Conservation (phyloP, 768 basidiomycete genomes). For the Pilatotrama ljubarskyi region DNA sequence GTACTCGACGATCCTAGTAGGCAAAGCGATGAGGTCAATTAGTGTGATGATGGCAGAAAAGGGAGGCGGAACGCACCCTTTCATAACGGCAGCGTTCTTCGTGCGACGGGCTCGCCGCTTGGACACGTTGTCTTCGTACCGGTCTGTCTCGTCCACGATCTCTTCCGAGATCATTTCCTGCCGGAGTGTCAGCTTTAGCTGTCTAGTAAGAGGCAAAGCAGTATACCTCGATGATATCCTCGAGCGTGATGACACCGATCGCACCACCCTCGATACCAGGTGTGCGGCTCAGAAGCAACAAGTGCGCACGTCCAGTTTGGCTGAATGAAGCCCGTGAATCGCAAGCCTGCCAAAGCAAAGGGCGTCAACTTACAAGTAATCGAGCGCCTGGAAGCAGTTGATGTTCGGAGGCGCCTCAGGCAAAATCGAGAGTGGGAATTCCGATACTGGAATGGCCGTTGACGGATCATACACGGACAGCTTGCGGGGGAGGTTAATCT, state of each 20-base stretch:
- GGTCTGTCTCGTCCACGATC: constrained; percentile 94
- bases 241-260: constrained; percentile 88
- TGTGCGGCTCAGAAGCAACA: constrained; percentile 80
- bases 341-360: background rate
- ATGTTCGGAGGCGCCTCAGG: constrained; percentile 89
- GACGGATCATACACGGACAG: constrained; percentile 88
- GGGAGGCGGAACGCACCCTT: constrained; percentile 51
- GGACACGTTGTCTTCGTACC: constrained; percentile 83
- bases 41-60: background rate
- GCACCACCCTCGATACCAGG: constrained; percentile 85
- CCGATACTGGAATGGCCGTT: constrained; percentile 68
- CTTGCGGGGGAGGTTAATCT: too few species aligned
- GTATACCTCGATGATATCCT: constrained; percentile 76
- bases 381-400: constrained; percentile 92
- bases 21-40: too few species aligned
- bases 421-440: constrained; percentile 77
- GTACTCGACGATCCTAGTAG: constrained; percentile 29
- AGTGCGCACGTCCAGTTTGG: constrained; percentile 93
- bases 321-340: constrained; percentile 34
- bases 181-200: background rate
- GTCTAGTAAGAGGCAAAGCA: background rate
- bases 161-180: constrained; percentile 96
- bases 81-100: constrained; percentile 76
- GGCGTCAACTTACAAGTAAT: constrained; percentile 71
- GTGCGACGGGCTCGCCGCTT: constrained; percentile 71